Base-by-base conservation (phyloP, 2,329 filamentous ascomycete species). In the Thyridium curvatum region DNA sequence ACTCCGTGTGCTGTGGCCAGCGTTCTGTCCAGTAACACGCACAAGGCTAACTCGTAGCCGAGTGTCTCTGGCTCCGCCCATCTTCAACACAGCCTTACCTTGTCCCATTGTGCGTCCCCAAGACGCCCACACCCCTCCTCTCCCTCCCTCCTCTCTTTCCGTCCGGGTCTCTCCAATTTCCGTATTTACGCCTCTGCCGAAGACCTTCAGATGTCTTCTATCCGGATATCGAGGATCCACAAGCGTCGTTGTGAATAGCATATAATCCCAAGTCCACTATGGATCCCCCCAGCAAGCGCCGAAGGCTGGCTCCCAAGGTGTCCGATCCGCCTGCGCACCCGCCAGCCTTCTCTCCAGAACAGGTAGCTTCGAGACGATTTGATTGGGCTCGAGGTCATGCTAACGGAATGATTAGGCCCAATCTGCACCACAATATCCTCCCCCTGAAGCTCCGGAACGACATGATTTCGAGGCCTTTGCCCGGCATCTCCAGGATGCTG, bases 381-480 rank as follows among this genome's bases (percentile, higher is more conserved):
- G 18, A n/a, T 8, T 13, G 13, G 9, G 17, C 4, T 34, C 8
- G 3, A 16, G 13, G 17, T 18, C 17, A n/a, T 16, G 38, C 40
- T 33, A 4, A n/a, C 18, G 13, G 14, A 35, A 18, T 14, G 15
- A 14, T 15, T n/a, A 43, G 39, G 38, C 43, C 32, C 46, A 35
- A 32, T 29, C 32, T 29, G 13, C 37, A 15, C 37, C 39, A 30
- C 43, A 44, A 18, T 48, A 45, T 12, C 30, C 37, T 4, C 32
- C 12, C 21, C 18, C 43, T 18, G 21, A 26, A 26, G 10, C 48
- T 6, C 42, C 52, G 17, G 55, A 77, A 50, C 70, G 74, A 47
- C 70, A 77, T 59, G 77, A 82, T 51, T 83, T 82, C 59, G 79
- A 82, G 58, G 71, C 75, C 38, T 82, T 82, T 53, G 79, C 78